Conservation (phyloP, 768 basidiomycete genomes). For the Amanita polypyramis region DNA sequence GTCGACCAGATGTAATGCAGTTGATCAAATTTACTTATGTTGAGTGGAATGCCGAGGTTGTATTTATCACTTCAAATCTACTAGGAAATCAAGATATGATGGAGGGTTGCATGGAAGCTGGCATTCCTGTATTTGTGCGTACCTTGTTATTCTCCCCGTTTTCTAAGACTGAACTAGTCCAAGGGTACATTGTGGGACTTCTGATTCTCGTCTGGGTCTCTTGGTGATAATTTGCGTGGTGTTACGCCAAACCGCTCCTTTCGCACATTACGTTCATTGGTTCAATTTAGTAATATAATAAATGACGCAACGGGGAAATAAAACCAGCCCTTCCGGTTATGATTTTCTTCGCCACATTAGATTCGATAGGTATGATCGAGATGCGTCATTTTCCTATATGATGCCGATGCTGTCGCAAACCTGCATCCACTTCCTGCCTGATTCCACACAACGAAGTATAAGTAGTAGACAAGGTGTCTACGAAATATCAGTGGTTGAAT, state of each 20-base stretch:
- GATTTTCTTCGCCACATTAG: too few relatives aligned
- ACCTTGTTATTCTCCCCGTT: neutral
- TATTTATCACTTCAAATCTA: constrained; percentile 77
- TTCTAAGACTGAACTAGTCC: neutral
- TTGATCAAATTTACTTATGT: constrained; percentile 61
- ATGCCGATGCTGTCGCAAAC: too few relatives aligned
- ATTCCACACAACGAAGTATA: too few relatives aligned
- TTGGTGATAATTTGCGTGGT: neutral
- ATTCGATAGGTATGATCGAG: too few relatives aligned
- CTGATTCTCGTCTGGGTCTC: constrained; percentile 23
- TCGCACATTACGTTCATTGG: too few relatives aligned
- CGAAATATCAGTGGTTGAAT: too few relatives aligned
- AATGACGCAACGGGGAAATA: too few relatives aligned
- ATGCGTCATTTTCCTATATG: too few relatives aligned
- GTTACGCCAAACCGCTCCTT: neutral
- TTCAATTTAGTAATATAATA: too few relatives aligned
- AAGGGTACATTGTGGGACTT: constrained; percentile 72
- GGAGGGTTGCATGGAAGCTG: constrained; percentile 64
- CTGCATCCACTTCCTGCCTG: too few relatives aligned
- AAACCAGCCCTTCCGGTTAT: too few relatives aligned
- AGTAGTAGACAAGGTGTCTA: too few relatives aligned
- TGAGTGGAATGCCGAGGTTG: constrained; percentile 76
- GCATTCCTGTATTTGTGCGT: constrained; percentile 57
- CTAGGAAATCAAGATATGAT: constrained; percentile 76
- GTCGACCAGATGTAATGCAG: constrained; percentile 73